Base-by-base conservation (phyloP, 2,329 filamentous ascomycete species). In the Pseudogymnoascus sp. region DNA sequence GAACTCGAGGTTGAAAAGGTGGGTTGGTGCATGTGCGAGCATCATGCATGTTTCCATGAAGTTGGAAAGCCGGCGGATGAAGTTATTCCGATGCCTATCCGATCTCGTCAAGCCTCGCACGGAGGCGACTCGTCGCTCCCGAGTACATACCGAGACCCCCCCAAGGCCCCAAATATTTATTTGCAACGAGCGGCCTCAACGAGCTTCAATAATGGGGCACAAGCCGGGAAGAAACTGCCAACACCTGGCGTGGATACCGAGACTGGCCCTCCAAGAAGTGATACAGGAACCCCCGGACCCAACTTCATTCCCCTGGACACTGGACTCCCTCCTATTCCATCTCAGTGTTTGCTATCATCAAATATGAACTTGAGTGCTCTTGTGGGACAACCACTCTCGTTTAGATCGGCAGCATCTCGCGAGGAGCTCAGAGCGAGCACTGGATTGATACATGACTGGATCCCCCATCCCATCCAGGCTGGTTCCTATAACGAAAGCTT, bases 21-120 rank as follows among this genome's bases (percentile, higher is more conserved):
- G 67, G 16, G 37, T 62, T 63, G 62, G 71, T 84, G 82, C 71
- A 77, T 80, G 63, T 84, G 82, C 67, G 79, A 79, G 42, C 82
- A 84, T 70, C 82, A 84, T 75, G 80, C 81, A 5, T 84, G 82
- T 71, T 84, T 79, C 69, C 82, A 84, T 73, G 72, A 76, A 59
- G 40, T 44, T 44, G 28, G 37, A 35, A 56, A 56, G 50, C 50
- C 28, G 28, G 5, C 28, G 50, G 50, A 56, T 21, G 50, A 56
- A 11, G n/a, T 56, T 11, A n/a, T 16, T 56, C 50, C 11, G 8
- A 56, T 56, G 8, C 50, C 50, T 14, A 56, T 56, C 11, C 50
- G 50, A 1, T 12, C 50, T 21, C 50, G 50, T 21, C 50, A 56
- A 18, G n/a, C 14, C 28, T 56, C 50, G 16, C 28, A 56, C 12